Evolutionary conservation across 352 stramenopile genomes (phyloP), one percentile per base, ranked within the genome.

Genomic region (Phytophthora hibernalis): DNA sequence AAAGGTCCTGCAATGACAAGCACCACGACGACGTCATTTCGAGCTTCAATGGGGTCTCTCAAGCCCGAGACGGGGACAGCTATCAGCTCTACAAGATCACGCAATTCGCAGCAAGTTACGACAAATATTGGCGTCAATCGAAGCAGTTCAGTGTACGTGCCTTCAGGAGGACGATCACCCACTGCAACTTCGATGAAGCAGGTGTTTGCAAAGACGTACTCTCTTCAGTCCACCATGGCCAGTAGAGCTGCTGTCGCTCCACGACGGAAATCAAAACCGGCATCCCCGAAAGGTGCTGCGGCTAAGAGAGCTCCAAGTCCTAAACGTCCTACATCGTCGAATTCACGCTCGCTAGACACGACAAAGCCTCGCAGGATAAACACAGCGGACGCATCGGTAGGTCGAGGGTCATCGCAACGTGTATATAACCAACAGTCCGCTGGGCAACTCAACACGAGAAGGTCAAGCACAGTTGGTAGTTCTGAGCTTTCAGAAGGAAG

Each of bases 201-300:
- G 1, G 33, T 30, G 1, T 28, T 60, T 22, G 77, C 72, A 8
- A 72, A 66, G 13, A 79, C 62, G n/a, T 83, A 74, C 48, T 80
- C 75, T 3, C 54, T 83, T 15, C 58, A 76, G 30, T 83, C 77
- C 0, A 85, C 77, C 18, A 35, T 83, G 18, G 75, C 56, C 22
- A 85, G 75, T 54, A 62, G 75, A 56, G 42, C 64, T 43, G 60
- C 70, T 13, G 75, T 83, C 5, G 74, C 77, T 18, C 77, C 77
- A 2, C 47, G 42, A 38, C 48, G 45, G 16, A 71, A 70, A 40
- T 3, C 40, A 5, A 56, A 11, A 16, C 45, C 59, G 11, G 21
- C 58, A 3, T 60, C 65, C 5, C 45, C 65, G 13, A 61, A 38
- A 33, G 11, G n/a, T 48, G 43, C 12, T 13, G 3, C 61, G 20